Evolutionary conservation across 1,284 basidiomycete genomes (phyloP), one percentile per base, ranked within the genome.

Genomic region (Anthracocystis walkeri): DNA sequence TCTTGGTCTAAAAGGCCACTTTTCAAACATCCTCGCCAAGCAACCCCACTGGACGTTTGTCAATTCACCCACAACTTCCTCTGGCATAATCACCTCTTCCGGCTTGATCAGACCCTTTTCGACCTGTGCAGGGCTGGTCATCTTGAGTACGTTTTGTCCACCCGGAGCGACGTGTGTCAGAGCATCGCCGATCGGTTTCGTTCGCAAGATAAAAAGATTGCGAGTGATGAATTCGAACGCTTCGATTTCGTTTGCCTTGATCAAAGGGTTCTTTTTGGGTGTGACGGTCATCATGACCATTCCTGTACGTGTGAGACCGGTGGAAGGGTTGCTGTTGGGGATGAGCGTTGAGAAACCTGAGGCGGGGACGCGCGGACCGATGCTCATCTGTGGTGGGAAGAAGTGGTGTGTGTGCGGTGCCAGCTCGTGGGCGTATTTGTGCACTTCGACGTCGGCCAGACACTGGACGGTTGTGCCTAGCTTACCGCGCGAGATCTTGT

Each of bases 1-100:
- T 46, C 58, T 42, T 4, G 83, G 83, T 7, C 81, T 65, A 75
- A 84, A 84, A 4, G 83, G 83, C 83, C 83, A 84, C 50, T 71
- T 68, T 20, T 84, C 80, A 72, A 84, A 84, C 57, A 75, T 80
- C 35, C 67, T 57, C 2, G 81, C 78, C 45, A 84, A 64, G 18
- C 65, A 62, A 7, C 77, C 80, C 80, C 79, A 82, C 56, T 84
- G 81, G 18, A 62, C 65, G 35, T 79, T 79, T 29, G 77, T 82
- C 46, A 84, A 69, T 21, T 73, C 56, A 20, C 55, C 31, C 23
- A 84, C 80, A 14, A 64, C 58, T 31, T 70, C 67, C 16, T 77
- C 65, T 4, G 82, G 80, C 16, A 62, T 23, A 3, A 84, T 68
- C 27, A 75, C 60, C 33, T 78, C 66, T 4, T 79, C 65, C 3